Conservation (phyloP, 495 filamentous ascomycete species). For the Aspergillus nanangensis region DNA sequence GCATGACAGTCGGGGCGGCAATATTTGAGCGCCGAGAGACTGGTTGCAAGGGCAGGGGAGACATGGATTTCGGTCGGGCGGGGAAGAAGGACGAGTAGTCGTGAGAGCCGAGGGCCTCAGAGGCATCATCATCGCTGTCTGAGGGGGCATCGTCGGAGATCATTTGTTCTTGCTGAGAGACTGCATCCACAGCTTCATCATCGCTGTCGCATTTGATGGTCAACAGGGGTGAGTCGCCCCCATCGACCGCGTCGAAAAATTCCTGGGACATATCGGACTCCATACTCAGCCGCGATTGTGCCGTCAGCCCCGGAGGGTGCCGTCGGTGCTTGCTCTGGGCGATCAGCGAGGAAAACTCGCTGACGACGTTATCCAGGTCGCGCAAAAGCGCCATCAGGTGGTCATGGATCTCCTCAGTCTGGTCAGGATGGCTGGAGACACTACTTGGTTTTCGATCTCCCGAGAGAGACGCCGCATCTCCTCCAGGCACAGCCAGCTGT, state of each 20-base stretch:
- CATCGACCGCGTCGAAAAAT: constrained; percentile 89
- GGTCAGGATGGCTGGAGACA: constrained; percentile 37
- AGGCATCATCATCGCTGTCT: constrained; percentile 52
- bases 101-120: constrained; percentile 31
- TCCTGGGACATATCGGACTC: constrained; percentile 82
- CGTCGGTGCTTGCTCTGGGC: constrained; percentile 75
- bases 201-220: constrained; percentile 63
- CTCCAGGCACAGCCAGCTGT: constrained; percentile 51
- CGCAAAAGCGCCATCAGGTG: constrained; percentile 74
- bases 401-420: constrained; percentile 62
- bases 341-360: constrained; percentile 75
- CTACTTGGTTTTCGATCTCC: constrained; percentile 34
- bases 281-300: constrained; percentile 65
- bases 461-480: constrained; percentile 28
- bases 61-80: constrained; percentile 63
- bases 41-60: constrained; percentile 68
- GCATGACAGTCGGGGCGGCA: constrained; percentile 63
- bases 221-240: constrained; percentile 64
- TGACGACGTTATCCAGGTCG: constrained; percentile 76
- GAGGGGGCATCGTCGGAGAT: constrained; percentile 37
- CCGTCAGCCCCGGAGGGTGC: constrained; percentile 43
- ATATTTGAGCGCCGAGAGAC: constrained; percentile 69
- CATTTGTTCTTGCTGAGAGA: constrained; percentile 17
- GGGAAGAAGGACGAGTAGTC: constrained; percentile 61
- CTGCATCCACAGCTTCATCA: constrained; percentile 36